Conservation (phyloP, 768 basidiomycete genomes). For the Leccinum olivaceopallidum region DNA sequence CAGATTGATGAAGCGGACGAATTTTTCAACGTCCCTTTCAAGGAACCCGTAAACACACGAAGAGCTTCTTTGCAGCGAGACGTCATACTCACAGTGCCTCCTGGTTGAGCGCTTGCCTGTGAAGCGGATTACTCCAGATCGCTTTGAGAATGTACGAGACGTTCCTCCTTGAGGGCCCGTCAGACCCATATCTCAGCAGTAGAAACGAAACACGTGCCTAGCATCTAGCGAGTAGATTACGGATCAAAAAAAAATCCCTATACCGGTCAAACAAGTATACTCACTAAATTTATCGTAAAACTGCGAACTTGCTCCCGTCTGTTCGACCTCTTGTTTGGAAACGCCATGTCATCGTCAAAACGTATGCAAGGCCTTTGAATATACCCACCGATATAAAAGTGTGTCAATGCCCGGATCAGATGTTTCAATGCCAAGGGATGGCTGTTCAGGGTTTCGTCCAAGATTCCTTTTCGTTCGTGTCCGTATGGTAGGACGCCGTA, state of each 20-base stretch:
- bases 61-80: background rate
- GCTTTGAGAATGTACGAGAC: slow-evolving; percentile 86
- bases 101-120: slow-evolving; percentile 80
- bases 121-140: slow-evolving; percentile 88
- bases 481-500: slow-evolving; percentile 70
- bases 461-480: slow-evolving; percentile 64
- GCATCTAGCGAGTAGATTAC: slow-evolving; percentile 43
- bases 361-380: background rate
- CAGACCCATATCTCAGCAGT: slow-evolving; percentile 4
- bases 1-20: slow-evolving; percentile 93
- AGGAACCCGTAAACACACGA: slow-evolving; percentile 10
- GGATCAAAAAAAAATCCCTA: slow-evolving; percentile 12
- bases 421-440: slow-evolving; percentile 85
- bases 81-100: slow-evolving; percentile 65
- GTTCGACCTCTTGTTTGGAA: slow-evolving; percentile 78
- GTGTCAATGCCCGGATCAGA: slow-evolving; percentile 87
- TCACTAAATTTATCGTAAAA: slow-evolving; percentile 98
- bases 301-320: slow-evolving; percentile 95
- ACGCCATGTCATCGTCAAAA: slow-evolving; percentile 2
- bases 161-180: slow-evolving; percentile 60
- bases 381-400: slow-evolving; percentile 87
- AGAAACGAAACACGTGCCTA: slow-evolving; percentile 38
- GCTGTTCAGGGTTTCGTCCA: slow-evolving; percentile 81
- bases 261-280: slow-evolving; percentile 31
- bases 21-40: slow-evolving; percentile 82